A percentile compares a stretch with the other conserved stretches of the same genome.
These are phyloP conservation scores for Eucalyptus virginea DNA, from an alignment of 345 rosid species.

Conservation along the genomic window DNA sequence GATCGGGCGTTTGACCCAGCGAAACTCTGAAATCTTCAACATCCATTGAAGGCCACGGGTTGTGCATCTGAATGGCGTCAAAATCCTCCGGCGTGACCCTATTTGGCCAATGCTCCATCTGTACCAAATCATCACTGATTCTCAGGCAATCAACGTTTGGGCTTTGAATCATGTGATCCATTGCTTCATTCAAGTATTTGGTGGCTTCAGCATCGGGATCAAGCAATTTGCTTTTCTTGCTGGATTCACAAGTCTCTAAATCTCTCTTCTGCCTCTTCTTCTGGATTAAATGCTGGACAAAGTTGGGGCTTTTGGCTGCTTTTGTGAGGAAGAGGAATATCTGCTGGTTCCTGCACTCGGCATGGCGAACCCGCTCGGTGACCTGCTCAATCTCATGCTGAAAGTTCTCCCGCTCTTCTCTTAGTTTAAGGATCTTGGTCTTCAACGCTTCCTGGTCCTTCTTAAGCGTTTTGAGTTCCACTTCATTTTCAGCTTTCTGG, in stretches of 20 bases:
- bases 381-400: constrained; percentile 12
- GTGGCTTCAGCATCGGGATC: background rate
- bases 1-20: background rate
- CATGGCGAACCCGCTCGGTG: constrained; percentile 15
- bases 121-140: no score
- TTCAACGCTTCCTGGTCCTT: background rate
- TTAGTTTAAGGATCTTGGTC: no score
- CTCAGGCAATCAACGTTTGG: no score
- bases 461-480: constrained; percentile 22
- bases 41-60: no score
- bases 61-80: no score
- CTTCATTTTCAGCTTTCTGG: background rate
- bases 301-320: constrained; percentile 18
- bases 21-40: no score
- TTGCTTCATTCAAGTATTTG: no score
- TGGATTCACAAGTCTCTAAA: background rate
- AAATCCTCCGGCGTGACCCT: no score
- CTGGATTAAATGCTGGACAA: constrained; percentile 20
- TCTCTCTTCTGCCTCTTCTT: constrained; percentile 27
- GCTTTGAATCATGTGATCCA: no score
- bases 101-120: no score
- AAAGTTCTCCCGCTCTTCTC: constrained; percentile 1
- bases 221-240: constrained; percentile 18
- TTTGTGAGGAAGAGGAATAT: constrained; percentile 35
- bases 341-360: constrained; percentile 34